phyloP scores from a whole-genome alignment of 345 rosid species.

The Draba incana region DNA sequence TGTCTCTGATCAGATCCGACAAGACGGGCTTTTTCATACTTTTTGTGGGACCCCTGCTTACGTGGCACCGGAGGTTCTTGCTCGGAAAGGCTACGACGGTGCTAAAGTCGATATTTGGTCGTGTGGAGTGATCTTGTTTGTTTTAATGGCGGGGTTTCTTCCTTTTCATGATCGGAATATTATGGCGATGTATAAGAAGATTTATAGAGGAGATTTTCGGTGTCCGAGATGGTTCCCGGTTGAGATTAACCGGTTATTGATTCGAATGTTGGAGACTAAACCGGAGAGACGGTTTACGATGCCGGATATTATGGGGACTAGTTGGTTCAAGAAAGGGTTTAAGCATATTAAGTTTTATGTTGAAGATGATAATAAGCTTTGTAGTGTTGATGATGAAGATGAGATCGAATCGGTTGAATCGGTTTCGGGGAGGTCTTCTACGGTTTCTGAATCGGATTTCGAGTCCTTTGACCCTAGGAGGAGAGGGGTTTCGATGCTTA shows the following conservation, averaged over 20 bases:
- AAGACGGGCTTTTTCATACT: conserved; percentile 78
- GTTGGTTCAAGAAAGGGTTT: conserved; percentile 79
- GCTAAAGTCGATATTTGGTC: conserved; percentile 91
- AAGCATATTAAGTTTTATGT: conserved; percentile 66
- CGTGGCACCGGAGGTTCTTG: conserved; percentile 88
- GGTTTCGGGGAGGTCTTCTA: conserved; percentile 49
- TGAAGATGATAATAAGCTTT: conserved; percentile 52
- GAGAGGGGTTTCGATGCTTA: conserved; percentile 43
- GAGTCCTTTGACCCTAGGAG: conserved; percentile 47
- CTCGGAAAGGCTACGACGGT: conserved; percentile 75
- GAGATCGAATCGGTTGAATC: conserved; percentile 45
- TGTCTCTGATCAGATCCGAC: conserved; percentile 71
- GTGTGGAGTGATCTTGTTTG: conserved; percentile 83
- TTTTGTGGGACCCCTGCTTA: conserved; percentile 86
- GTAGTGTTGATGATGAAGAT: conserved; percentile 45
- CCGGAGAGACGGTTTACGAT: conserved; percentile 72
- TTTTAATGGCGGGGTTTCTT: conserved; percentile 70
- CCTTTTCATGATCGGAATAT: conserved; percentile 85
- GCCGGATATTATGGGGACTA: conserved; percentile 65
- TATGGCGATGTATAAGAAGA: conserved; percentile 78
- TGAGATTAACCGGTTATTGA: conserved; percentile 58
- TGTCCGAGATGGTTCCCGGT: conserved; percentile 77
- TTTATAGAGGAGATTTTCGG: conserved; percentile 68
- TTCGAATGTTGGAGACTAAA: conserved; percentile 69
- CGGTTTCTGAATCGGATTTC: conserved; percentile 56